A percentile compares a stretch with the other conserved stretches of the same genome.
phyloP scores from a whole-genome alignment of 1,284 basidiomycete species.

The Flammula alnicola region DNA sequence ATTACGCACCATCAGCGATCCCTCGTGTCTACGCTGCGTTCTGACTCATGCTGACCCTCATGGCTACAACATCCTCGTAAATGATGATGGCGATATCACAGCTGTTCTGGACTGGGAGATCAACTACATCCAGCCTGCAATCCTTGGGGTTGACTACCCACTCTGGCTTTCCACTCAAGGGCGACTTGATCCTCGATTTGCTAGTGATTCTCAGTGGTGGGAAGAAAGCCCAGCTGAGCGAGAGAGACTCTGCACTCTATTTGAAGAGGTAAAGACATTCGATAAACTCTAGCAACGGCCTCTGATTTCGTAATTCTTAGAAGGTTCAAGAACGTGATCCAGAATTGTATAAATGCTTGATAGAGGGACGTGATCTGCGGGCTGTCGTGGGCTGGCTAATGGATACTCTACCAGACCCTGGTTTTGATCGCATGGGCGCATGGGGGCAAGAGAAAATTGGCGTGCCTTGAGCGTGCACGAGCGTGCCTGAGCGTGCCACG shows the following conservation, averaged over 20 bases:
- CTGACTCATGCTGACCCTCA: slow-evolving; percentile 6
- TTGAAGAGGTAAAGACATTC: neutral
- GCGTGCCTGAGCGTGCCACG: too few relatives aligned
- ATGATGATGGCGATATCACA: slow-evolving; percentile 4
- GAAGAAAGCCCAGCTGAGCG: slow-evolving; percentile 6
- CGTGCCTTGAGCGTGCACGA: too few relatives aligned
- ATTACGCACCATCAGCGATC: neutral
- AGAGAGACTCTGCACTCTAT: neutral
- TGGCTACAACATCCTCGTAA: slow-evolving; percentile 3
- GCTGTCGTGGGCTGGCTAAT: slow-evolving; percentile 1
- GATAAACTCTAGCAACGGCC: too few relatives aligned
- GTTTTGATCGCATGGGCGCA: slow-evolving; percentile 4
- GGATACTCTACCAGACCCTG: neutral
- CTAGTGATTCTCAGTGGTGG: neutral
- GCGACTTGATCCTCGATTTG: neutral
- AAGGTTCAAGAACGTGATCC: neutral
- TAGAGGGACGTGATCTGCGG: slow-evolving; percentile 3
- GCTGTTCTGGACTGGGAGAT: slow-evolving; percentile 8
- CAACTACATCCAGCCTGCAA: neutral
- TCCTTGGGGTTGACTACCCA: neutral
- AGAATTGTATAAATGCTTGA: neutral
- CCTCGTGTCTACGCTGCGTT: neutral
- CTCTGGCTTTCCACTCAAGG: neutral
- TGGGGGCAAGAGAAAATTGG: too few relatives aligned
- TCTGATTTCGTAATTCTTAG: neutral